Base-by-base conservation (phyloP, 208 protist genomes). In the Wallacemonas sp. region DNA sequence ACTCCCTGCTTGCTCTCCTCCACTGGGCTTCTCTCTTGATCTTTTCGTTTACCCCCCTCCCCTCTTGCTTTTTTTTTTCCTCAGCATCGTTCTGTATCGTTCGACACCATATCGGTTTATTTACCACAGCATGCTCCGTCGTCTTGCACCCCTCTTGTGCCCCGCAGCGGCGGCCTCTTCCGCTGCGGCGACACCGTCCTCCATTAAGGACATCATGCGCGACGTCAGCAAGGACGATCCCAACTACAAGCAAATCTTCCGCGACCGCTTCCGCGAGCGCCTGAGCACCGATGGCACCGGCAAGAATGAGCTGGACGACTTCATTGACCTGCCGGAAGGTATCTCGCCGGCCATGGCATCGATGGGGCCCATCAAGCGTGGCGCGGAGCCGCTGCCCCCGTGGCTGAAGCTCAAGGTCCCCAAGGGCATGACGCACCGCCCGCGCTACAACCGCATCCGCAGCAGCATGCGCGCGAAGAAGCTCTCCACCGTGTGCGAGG, bases 321-420 rank as follows among this genome's bases (percentile, higher is more conserved):
- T 95, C 59, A 57, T 95, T 0, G 87, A 93, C 48, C 59, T 92
- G 57, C 90, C 90, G 8, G 90, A 91, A 48, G 76, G 77, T 12
- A 20, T 91, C 36, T 29, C 85, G 0, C 81, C 87, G 8, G 77
- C 79, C 20, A 77, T 70, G n/a, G 87, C 86, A 1, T 84, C 87
- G 0, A 33, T 95, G 32, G 90, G 90, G 0, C 90, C 90, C 0
- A 77, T 95, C 54, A 84, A 87, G 67, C 87, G 88, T 12, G 92
- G 92, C 0, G 59, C 59, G 32, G 89, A 96, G 79, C 93, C 89
- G 5, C 82, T 97, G 22, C 93, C 93, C 23, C 86, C 90, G 68
- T 97, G 93, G 91, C 63, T 97, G 48, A 96, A 97, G 77, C 84
- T 97, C n/a, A 89, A 93, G 62, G 75, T 95, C 55, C 81, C 89